A percentile compares a stretch with the other conserved stretches of the same genome.
Conservation (phyloP, 805 yeast genomes). For the Tetrapisispora taiwanensis region DNA sequence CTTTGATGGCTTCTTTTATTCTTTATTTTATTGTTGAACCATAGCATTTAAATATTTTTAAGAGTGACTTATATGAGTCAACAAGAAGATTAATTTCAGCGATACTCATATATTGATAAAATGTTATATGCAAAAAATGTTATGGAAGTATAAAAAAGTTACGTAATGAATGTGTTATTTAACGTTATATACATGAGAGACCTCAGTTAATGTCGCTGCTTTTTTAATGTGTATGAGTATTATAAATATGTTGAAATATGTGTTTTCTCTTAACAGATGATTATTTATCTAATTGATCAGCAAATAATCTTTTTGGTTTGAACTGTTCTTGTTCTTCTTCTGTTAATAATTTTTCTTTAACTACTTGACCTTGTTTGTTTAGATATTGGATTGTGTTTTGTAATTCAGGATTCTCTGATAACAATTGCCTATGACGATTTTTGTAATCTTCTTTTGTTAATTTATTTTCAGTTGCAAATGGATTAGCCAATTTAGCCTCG, state of each 20-base stretch:
- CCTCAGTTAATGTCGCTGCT: not conserved
- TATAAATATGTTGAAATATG: no score
- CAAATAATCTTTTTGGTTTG: constrained; percentile 25
- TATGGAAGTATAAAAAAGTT: not conserved
- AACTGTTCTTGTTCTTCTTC: constrained; percentile 17
- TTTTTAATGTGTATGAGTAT: no score
- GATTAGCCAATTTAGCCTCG: constrained; percentile 6
- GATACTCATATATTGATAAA: not conserved
- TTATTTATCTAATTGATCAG: constrained; percentile 4
- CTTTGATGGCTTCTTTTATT: no score
- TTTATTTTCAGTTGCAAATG: constrained; percentile 9
- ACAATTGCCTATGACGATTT: constrained; percentile 10
- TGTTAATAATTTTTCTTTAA: constrained; percentile 17
- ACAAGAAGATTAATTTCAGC: no score
- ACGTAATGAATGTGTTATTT: not conserved
- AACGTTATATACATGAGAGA: not conserved
- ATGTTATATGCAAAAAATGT: not conserved
- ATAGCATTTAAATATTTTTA: no score
- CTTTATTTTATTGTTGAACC: no score
- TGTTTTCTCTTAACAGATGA: no score
- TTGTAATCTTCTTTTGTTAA: constrained; percentile 10
- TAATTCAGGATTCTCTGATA: constrained; percentile 14
- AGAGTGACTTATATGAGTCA: not conserved
- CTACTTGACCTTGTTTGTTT: constrained; percentile 28
- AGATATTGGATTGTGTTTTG: constrained; percentile 22